Conservation (phyloP, 1,139 yeast species). For the Saccharomyces hybrid region DNA sequence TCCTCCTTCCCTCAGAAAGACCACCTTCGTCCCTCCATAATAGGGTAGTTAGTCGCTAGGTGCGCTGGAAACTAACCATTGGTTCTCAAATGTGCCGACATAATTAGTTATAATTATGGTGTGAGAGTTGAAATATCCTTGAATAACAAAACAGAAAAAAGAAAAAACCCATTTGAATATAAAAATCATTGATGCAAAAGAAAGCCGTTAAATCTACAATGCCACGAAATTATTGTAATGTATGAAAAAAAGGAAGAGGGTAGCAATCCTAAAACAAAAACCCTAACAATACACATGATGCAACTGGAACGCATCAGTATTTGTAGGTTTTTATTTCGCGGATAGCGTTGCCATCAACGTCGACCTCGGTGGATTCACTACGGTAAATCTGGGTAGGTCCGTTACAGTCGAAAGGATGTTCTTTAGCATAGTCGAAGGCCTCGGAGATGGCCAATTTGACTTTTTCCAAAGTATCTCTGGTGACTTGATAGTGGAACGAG, state of each 20-base stretch:
- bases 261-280: neutral
- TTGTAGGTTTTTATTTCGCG: conserved; percentile 30
- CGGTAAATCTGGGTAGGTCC: conserved; percentile 40
- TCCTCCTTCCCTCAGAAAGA: conserved; percentile 5
- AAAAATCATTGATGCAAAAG: conserved; percentile 7
- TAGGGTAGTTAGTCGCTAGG: conserved; percentile 20
- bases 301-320: conserved; percentile 14
- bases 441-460: conserved; percentile 56
- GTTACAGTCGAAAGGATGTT: conserved; percentile 36
- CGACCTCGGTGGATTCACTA: conserved; percentile 31
- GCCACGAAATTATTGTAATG: conserved; percentile 16
- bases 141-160: neutral
- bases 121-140: conserved; percentile 1
- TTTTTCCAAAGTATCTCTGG: conserved; percentile 56
- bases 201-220: conserved; percentile 15
- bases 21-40: conserved; percentile 30
- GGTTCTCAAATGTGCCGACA: conserved; percentile 25
- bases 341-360: conserved; percentile 26
- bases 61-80: conserved; percentile 11
- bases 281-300: neutral
- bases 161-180: conserved; percentile 11
- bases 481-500: conserved; percentile 79
- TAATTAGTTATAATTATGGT: conserved; percentile 1
- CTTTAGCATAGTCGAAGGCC: conserved; percentile 44
- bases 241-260: conserved; percentile 4